Conservation (phyloP, 495 filamentous ascomycete genomes). For the Rostrohypoxylon terebratum region DNA sequence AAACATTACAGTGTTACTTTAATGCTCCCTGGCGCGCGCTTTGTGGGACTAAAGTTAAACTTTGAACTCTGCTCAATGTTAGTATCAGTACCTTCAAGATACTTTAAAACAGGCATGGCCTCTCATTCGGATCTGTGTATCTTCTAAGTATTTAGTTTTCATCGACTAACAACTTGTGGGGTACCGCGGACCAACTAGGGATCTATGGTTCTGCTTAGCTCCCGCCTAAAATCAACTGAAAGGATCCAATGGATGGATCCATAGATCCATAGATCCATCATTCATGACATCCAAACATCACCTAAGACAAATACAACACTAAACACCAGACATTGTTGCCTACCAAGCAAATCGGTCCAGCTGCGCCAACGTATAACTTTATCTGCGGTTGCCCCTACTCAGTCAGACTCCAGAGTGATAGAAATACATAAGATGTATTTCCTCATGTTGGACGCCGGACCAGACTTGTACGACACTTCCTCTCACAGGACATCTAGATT, state of each 20-base stretch:
- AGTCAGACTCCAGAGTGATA: background rate
- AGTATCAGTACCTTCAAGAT: background rate
- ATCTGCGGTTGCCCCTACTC: background rate
- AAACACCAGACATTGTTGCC: background rate
- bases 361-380: background rate
- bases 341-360: background rate
- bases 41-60: background rate
- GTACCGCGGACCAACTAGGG: conserved; percentile 1
- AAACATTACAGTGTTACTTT: background rate
- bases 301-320: background rate
- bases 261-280: too few species aligned
- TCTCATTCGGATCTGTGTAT: too few species aligned
- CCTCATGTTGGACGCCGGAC: background rate
- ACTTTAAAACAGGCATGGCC: background rate
- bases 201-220: background rate
- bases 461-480: background rate
- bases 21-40: background rate
- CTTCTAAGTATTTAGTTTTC: too few species aligned
- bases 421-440: conserved; percentile 15
- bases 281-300: background rate
- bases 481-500: background rate
- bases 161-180: background rate
- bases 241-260: background rate
- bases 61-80: background rate
- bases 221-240: background rate